These are phyloP conservation scores for Pseudisothecium myosuroides DNA, from an alignment of 225 moss, liverwort and hornwort genomes.

Conservation along the genomic window DNA sequence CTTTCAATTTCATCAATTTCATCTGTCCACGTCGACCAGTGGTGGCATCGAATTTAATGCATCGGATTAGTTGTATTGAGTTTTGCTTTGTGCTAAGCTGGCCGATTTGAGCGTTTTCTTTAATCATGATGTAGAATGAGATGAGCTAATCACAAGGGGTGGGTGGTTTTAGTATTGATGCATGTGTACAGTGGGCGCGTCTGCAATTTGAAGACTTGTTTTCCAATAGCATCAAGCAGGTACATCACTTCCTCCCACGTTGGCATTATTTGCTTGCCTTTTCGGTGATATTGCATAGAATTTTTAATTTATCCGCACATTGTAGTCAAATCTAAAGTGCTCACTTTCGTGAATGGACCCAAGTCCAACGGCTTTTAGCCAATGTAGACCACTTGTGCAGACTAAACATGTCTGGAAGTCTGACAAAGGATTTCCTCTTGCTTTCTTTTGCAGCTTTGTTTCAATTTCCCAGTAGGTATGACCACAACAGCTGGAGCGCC, in stretches of 20 bases:
- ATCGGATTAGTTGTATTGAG: background rate
- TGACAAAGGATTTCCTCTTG: background rate
- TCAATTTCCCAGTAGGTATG: conserved; percentile 96
- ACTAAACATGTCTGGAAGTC: background rate
- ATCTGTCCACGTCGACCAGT: background rate
- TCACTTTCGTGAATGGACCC: background rate
- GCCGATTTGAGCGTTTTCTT: background rate
- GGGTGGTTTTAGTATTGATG: conserved; percentile 61
- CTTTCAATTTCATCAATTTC: background rate
- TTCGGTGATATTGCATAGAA: background rate
- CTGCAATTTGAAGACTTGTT: conserved; percentile 96
- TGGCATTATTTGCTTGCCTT: background rate
- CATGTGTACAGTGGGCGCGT: conserved; percentile 98
- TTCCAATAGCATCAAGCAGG: conserved; percentile 87
- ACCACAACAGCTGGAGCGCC: conserved; percentile 89
- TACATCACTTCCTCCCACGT: background rate
- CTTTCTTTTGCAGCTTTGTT: conserved; percentile 69
- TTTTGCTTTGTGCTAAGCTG: background rate
- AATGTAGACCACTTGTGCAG: background rate
- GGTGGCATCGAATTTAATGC: background rate
- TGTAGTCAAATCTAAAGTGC: background rate
- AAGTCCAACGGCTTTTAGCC: background rate
- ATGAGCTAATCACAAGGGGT: background rate
- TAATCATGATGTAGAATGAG: background rate
- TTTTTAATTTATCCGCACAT: background rate